Base-by-base conservation (phyloP, 257 asterid species). In the Solanum corneliomulleri region DNA sequence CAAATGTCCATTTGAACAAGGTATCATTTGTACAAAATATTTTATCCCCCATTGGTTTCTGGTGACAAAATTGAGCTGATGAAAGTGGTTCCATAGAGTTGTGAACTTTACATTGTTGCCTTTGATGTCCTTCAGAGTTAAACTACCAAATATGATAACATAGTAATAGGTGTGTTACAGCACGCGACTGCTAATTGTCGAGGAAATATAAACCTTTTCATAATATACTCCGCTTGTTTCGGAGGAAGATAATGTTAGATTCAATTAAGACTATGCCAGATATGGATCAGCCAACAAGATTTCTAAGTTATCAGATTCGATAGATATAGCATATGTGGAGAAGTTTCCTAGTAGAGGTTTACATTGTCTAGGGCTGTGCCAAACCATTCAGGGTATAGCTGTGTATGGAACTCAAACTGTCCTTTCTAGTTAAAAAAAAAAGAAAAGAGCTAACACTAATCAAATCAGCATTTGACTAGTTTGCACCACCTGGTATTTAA, bases 1-100 rank as follows among this genome's bases (percentile, higher is more conserved):
- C 56, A 91, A 92, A 44, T 94, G 93, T 89, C 98, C 98, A 80
- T 96, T 96, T 86, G 99, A 95, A 91, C 98, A 96, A 95, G 99
- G 99, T 96, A 91, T 45, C 42, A 7, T 71, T 44, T 70, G 69
- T 45, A 47, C 27, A 85, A 71, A 29, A 23, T 31, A n/a, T 49
- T 60, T 45, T 25, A 47, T 71, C 41, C 62, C 84, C 14, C 66
- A 44, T 85, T 85, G 44, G 31, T 41, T 60, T 71, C 62, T 49
- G 52, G 27, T 85, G 12, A 71, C 47, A 69, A 76, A 68, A 85
- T 69, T 29, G 68, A 15, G 23, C 15, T 85, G 87, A 85, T 70
- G 66, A 85, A 45, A 11, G 44, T 33, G 18, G 45, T 49, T 33
- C 45, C 16, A 11, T 85, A 13, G 56, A 71, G 83, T 71, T 23